Evolutionary conservation across 177 flowering plant species (phyloP), one percentile per base, ranked within the genome.

Genomic region (Vitis hybrid): DNA sequence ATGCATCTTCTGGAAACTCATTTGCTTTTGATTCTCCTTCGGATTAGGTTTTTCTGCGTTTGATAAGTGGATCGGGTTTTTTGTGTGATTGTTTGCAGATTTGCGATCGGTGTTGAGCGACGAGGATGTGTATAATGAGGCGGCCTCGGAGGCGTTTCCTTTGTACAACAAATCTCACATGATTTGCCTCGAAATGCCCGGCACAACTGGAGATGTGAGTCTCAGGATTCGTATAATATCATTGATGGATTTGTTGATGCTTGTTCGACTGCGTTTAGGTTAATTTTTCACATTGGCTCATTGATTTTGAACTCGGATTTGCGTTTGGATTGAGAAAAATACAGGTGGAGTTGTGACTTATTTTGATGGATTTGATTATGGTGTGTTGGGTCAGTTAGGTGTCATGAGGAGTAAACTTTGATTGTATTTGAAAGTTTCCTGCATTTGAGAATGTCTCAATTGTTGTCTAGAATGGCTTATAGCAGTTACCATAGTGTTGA

Each of bases 121-220:
- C 72, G 97, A 92, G 6, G 64, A 71, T 17, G 87, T 84, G 62
- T 93, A 88, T 75, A 69, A 83, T 5, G 77, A 72, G 83, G 97
- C 98, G 15, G 91, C 87, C 11, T 79, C 77, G 10, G 98, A 93
- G 80, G 93, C 97, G 3, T 93, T 90, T 74, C 98, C 99, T 8
- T 6, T 80, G 35, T 91, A 89, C 80, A 96, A 96, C 70, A 96
- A 93, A 76, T 69, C 90, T 71, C 93, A 96, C 72, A 70, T 96
- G 88, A 84, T 96, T 58, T 88, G 86, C 73, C 86, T 96, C 21
- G 85, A 85, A 72, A 72, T 96, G 84, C 94, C 98, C 57, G 74
- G 83, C 60, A 65, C 88, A 75, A 79, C 77, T 18, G 98, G 97
- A 10, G 98, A 93, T 78, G 98, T 93, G 74, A 77, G 91, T 64